phyloP scores from a whole-genome alignment of 2,329 filamentous ascomycete species.

The Microsporum audouinii region DNA sequence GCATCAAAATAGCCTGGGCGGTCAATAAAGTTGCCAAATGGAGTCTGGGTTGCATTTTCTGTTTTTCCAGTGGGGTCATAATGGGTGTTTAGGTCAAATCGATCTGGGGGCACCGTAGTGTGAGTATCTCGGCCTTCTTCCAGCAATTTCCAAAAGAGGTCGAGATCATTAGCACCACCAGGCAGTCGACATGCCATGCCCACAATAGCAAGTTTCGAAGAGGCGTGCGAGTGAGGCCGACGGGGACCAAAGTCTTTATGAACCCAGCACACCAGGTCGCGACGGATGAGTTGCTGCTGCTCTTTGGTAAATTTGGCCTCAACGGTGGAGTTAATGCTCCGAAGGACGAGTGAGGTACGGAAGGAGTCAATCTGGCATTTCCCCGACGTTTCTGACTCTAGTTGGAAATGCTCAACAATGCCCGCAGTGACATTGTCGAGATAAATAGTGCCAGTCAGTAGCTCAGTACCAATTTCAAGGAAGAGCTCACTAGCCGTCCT shows the following conservation, averaged over 20 bases:
- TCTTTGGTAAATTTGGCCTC: background rate
- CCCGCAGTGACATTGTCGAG: conserved; percentile 17
- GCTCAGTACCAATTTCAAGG: conserved; percentile 15
- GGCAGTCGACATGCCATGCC: conserved; percentile 7
- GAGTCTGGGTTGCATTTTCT: conserved; percentile 13
- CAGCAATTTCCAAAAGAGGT: conserved; percentile 29
- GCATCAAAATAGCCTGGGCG: conserved; percentile 63
- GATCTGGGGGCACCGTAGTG: conserved; percentile 21
- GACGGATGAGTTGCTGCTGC: background rate
- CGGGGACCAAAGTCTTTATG: background rate
- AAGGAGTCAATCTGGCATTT: conserved; percentile 20
- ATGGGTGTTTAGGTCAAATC: conserved; percentile 24
- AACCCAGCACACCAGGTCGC: background rate
- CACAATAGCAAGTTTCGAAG: conserved; percentile 8
- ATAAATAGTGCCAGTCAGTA: conserved; percentile 16
- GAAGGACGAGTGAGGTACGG: conserved; percentile 20
- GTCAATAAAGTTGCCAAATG: conserved; percentile 30
- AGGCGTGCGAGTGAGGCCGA: background rate
- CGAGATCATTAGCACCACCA: conserved; percentile 14
- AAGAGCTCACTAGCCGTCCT: conserved; percentile 13
- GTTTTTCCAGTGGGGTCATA: conserved; percentile 14
- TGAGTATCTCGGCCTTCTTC: conserved; percentile 20
- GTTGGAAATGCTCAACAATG: conserved; percentile 15
- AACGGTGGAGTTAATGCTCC: conserved; percentile 10
- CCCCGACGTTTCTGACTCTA: conserved; percentile 1